Conservation (phyloP, 495 filamentous ascomycete genomes). For the Aspergillus coremiiformis region DNA sequence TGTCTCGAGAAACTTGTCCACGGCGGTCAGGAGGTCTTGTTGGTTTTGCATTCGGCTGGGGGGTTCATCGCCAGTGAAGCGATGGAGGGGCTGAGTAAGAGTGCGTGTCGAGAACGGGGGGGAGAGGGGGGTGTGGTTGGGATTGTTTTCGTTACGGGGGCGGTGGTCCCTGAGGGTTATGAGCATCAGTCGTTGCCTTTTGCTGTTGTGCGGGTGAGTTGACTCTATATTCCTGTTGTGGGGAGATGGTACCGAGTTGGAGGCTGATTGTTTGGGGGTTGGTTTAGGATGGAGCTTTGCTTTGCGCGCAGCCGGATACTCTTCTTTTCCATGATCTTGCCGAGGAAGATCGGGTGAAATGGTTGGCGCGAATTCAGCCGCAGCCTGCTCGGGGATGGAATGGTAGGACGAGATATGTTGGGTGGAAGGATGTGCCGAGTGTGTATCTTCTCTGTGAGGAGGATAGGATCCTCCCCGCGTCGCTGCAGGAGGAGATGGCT, state of each 20-base stretch:
- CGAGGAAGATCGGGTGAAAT: no score
- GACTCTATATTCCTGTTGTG: background rate
- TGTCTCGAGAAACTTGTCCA: slow-evolving; percentile 10
- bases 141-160: slow-evolving; percentile 19
- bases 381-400: slow-evolving; percentile 9
- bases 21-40: slow-evolving; percentile 21
- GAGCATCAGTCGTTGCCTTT: slow-evolving; percentile 19
- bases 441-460: slow-evolving; percentile 26
- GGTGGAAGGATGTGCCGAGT: slow-evolving; percentile 25
- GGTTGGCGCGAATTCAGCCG: no score
- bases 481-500: slow-evolving; percentile 13
- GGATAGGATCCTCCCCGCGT: slow-evolving; percentile 13
- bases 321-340: no score
- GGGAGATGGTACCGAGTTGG: no score
- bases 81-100: slow-evolving; percentile 19
- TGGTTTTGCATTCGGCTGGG: slow-evolving; percentile 34
- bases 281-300: no score
- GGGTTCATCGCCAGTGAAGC: slow-evolving; percentile 30
- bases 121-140: slow-evolving; percentile 15
- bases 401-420: slow-evolving; percentile 13
- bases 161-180: slow-evolving; percentile 12
- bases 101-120: background rate
- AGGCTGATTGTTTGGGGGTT: no score
- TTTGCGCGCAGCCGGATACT: no score
- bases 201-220: slow-evolving; percentile 9